Percentiles rank a stretch among this genome's conserved stretches.
phyloP scores from a whole-genome alignment of 1,284 basidiomycete species.

The Marasmius tenuissimus region DNA sequence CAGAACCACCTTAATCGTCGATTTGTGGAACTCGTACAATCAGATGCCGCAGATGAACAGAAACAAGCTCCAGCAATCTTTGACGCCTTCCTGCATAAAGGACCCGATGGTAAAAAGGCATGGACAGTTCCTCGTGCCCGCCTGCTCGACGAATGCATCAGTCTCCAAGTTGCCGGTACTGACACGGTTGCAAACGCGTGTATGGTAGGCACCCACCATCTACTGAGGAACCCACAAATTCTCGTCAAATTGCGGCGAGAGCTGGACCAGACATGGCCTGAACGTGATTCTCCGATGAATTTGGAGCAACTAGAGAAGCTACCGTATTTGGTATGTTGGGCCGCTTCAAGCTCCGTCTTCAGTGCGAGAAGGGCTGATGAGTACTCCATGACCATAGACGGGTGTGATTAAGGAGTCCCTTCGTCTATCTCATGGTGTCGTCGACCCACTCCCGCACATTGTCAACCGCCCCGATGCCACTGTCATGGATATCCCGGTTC shows the following conservation, averaged over 20 bases:
- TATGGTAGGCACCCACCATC: constrained; percentile 20
- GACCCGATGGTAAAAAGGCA: background rate
- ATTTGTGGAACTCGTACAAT: background rate
- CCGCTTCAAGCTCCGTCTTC: background rate
- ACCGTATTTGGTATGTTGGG: constrained; percentile 25
- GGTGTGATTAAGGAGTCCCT: constrained; percentile 25
- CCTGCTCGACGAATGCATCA: constrained; percentile 26
- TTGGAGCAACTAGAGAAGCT: constrained; percentile 29
- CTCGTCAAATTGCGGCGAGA: constrained; percentile 19
- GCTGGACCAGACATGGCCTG: constrained; percentile 26
- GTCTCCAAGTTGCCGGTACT: constrained; percentile 28
- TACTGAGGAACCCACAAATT: constrained; percentile 13
- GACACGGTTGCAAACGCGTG: constrained; percentile 28
- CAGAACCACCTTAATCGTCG: background rate
- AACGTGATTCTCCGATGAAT: constrained; percentile 15
- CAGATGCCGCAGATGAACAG: background rate
- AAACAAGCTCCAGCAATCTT: background rate
- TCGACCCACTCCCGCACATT: constrained; percentile 19
- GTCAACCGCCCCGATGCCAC: constrained; percentile 14
- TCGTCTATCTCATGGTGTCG: constrained; percentile 16
- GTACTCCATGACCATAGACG: constrained; percentile 11
- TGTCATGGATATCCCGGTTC: constrained; percentile 18
- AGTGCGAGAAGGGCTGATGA: background rate
- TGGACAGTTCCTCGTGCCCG: background rate
- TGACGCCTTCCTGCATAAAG: background rate